Evolutionary conservation across 2,329 filamentous ascomycete genomes (phyloP).

Genomic region (Penicillium verrucosum): DNA sequence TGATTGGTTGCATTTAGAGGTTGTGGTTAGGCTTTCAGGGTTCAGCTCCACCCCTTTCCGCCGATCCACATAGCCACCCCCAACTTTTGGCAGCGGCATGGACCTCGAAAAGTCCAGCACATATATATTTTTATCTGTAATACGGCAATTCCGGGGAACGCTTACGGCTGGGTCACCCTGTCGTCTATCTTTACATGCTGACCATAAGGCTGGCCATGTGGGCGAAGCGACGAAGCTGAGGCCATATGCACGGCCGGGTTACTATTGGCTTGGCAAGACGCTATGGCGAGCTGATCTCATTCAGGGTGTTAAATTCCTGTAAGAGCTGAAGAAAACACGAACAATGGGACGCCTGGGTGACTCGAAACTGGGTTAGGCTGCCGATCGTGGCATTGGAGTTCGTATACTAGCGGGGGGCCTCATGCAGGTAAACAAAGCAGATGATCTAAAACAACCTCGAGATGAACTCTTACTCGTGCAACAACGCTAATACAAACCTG

Average conservation of each 20-base stretch:
- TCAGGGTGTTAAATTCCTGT: background rate
- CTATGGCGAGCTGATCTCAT: background rate
- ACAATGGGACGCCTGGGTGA: background rate
- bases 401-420: background rate
- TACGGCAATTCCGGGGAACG: background rate
- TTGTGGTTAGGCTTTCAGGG: background rate
- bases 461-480: background rate
- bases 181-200: background rate
- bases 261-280: background rate
- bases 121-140: no score
- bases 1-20: background rate
- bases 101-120: background rate
- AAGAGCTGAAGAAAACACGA: constrained; percentile 1
- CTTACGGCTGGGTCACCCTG: background rate
- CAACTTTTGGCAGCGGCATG: background rate
- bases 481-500: no score
- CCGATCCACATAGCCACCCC: background rate
- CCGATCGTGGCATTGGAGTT: background rate
- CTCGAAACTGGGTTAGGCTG: background rate
- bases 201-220: background rate
- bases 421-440: background rate
- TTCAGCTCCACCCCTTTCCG: background rate
- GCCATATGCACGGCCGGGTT: no score
- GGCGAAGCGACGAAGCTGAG: background rate
- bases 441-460: background rate